Base-by-base conservation (phyloP, 192 early-diverging fungal species). In the Linderina pennispora region DNA sequence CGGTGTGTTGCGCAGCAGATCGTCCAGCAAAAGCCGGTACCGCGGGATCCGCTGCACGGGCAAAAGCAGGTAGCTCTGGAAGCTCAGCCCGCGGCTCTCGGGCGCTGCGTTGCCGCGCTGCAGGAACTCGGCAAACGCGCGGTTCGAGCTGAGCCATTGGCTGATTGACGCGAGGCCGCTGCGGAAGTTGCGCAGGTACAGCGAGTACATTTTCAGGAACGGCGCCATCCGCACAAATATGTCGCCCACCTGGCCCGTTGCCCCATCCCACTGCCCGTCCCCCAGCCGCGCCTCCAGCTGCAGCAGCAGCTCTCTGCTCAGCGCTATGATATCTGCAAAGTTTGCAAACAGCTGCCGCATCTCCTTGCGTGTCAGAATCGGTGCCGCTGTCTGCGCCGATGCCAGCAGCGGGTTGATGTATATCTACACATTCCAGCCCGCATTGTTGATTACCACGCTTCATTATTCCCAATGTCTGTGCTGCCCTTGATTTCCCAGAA, bases 271-370 rank as follows among this genome's bases (percentile, higher is more conserved):
- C 23, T 48, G 36, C 35, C 58, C 63, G 47, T 53, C 36, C 23
- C 62, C 67, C 20, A 84, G 62, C 34, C 82, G 55, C 9, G 63
- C 74, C 37, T 84, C 82, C 22, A 84, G 68, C 54, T 77, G 75
- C 22, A 53, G 54, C 32, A 82, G 51, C 35, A 84, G 55, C 53
- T 79, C 69, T 11, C 53, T 72, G 58, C 81, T 84, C 24, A 82
- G 60, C 45, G 60, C 69, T 26, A 82, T 51, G 31, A 84, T 74
- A 46, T 82, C 80, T 22, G 74, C 63, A 47, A 84, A 75, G 65
- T 82, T 82, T 44, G 82, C 78, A 70, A 84, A 84, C 37, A 84
- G 65, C 60, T 77, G 70, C n/a, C 53, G 62, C 3, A 84, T 74
- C 31, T 70, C 69, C 40, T 79, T 80, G 44, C 78, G 74, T 25